A percentile compares a stretch with the other conserved stretches of the same genome.
Evolutionary conservation across 2,329 filamentous ascomycete genomes (phyloP).

Genomic region (Sclerotinia nivalis): DNA sequence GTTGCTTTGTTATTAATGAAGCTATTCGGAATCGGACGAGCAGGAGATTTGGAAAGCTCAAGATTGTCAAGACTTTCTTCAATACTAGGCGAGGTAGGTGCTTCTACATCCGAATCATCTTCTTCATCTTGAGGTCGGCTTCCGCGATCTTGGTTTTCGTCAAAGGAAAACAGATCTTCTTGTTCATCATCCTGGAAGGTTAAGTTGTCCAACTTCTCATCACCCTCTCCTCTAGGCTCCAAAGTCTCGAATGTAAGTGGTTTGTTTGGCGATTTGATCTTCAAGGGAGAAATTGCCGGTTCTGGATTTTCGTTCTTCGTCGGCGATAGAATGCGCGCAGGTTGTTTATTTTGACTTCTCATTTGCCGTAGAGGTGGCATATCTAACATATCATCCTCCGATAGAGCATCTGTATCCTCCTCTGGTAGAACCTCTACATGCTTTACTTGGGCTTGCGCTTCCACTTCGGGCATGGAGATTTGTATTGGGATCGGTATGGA

Average conservation of each 20-base stretch:
- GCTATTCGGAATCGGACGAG: background rate
- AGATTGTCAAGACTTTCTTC: constrained; percentile 19
- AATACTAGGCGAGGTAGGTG: background rate
- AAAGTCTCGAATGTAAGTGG: constrained; percentile 16
- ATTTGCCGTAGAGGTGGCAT: constrained; percentile 31
- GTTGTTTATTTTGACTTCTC: constrained; percentile 26
- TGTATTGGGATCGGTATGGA: background rate
- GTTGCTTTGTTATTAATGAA: constrained; percentile 10
- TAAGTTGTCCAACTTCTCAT: constrained; percentile 22
- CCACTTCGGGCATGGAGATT: background rate
- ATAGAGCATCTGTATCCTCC: constrained; percentile 23
- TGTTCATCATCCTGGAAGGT: constrained; percentile 33
- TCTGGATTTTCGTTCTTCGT: constrained; percentile 2
- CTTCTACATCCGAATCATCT: constrained; percentile 23
- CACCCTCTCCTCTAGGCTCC: constrained; percentile 11
- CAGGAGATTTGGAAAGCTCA: constrained; percentile 25
- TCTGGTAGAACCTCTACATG: constrained; percentile 5
- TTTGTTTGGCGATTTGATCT: constrained; percentile 20
- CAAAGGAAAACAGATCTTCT: constrained; percentile 37
- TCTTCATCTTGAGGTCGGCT: constrained; percentile 23
- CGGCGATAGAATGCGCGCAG: constrained; percentile 23
- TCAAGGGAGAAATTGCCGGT: constrained; percentile 9
- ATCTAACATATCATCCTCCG: constrained; percentile 35
- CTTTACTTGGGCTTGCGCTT: background rate
- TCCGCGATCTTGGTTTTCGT: constrained; percentile 30